Base-by-base conservation (phyloP, 2,329 filamentous ascomycete species). In the Monilinia fructigena region DNA sequence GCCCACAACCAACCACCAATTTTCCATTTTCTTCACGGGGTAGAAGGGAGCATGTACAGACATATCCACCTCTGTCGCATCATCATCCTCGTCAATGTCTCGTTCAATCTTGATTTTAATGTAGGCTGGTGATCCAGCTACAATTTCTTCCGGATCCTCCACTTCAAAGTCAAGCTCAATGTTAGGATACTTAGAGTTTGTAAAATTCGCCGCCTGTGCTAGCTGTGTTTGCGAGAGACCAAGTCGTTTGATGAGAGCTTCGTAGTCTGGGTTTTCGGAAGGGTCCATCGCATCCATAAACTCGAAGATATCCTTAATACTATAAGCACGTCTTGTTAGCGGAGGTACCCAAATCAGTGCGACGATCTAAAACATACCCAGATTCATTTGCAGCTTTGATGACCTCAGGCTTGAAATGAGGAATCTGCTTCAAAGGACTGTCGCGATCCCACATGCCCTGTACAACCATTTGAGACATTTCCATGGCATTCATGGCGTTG, bases 271-370 rank as follows among this genome's bases (percentile, higher is more conserved):
- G 77, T 97, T 97, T 78, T 97, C 94, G 1, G 92, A 89, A 2
- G 94, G 93, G 76, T 97, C 95, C 94, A 99, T 99, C 70, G 92
- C 91, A 73, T 98, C 94, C 90, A 98, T 97, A 80, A 99, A 98
- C 76, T 97, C 93, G 74, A 96, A 94, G 71, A 99, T 89, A 74
- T 98, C 94, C 74, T 92, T 93, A 81, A 99, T 90, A 70, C 88
- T 91, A 74, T 68, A 69, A 65, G 52, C 59, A 50, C 47, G 58
- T 60, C 55, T 26, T 8, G 72, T 80, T 77, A 82, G 79, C 54
- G 68, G 31, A 18, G 45, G 58, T 26, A 38, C 45, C 45, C 26
- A n/a, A 31, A 20, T 50, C 45, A 40, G 8, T 50, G n/a, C 20
- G 4, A 61, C 16, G 7, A 18, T 55, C 59, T 47, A 58, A 10